A percentile compares a stretch with the other conserved stretches of the same genome.
phyloP scores from a whole-genome alignment of 805 yeast genomes.

The Wickerhamiella hasegawae region DNA sequence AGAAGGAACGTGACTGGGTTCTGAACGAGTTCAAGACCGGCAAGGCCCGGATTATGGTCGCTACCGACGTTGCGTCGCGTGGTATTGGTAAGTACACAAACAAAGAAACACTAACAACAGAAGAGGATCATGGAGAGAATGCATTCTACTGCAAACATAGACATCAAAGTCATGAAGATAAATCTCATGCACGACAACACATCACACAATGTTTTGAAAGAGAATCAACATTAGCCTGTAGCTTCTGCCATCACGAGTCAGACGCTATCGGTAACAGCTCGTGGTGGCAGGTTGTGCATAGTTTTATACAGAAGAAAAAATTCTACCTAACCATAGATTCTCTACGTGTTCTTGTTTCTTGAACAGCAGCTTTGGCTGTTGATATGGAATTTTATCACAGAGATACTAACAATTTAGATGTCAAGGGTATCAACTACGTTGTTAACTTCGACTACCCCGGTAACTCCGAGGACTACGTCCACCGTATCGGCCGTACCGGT shows the following conservation, averaged over 20 bases:
- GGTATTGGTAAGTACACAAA: slow-evolving; percentile 81
- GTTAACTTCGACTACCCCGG: slow-evolving; percentile 79
- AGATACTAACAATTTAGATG: slow-evolving; percentile 38
- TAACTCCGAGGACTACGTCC: slow-evolving; percentile 88
- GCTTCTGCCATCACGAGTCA: no score
- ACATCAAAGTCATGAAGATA: no score
- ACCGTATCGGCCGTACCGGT: slow-evolving; percentile 98
- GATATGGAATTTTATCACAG: no score
- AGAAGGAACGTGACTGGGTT: slow-evolving; percentile 98
- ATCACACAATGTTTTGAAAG: no score
- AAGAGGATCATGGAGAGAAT: not conserved
- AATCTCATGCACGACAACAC: no score
- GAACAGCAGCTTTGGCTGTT: no score
- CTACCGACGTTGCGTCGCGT: slow-evolving; percentile 99
- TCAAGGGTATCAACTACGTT: slow-evolving; percentile 92
- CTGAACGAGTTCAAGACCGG: slow-evolving; percentile 83
- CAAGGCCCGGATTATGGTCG: slow-evolving; percentile 92
- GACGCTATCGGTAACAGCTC: not conserved
- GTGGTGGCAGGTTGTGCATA: not conserved
- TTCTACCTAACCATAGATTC: no score
- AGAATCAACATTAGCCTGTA: no score
- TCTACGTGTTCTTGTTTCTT: no score
- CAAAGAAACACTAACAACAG: not conserved
- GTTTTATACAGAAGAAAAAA: not conserved
- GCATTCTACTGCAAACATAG: not conserved